Conservation (phyloP, 2,329 filamentous ascomycete species). For the Aspergillus felis region DNA sequence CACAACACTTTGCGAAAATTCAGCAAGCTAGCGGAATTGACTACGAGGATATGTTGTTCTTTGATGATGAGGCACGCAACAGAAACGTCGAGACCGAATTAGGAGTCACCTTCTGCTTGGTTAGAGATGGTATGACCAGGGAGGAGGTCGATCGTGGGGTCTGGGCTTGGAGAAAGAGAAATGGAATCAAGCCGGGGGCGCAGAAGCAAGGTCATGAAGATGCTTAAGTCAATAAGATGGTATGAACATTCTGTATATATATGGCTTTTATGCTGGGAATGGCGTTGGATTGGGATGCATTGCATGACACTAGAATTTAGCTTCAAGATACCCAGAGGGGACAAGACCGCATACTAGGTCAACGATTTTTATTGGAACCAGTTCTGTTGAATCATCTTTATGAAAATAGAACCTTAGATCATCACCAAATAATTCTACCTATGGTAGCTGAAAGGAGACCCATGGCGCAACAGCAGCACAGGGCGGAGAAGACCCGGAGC, state of each 20-base stretch:
- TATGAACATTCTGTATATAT: constrained; percentile 1
- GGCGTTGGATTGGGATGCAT: background rate
- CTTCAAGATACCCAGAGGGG: constrained; percentile 11
- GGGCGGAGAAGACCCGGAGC: background rate
- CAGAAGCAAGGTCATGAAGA: constrained; percentile 10
- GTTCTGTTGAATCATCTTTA: background rate
- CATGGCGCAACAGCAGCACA: background rate
- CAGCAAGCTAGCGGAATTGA: constrained; percentile 65
- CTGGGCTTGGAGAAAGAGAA: constrained; percentile 72
- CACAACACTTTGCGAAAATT: constrained; percentile 75
- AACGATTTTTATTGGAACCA: background rate
- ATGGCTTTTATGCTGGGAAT: background rate
- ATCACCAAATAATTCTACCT: background rate
- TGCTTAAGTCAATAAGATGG: background rate
- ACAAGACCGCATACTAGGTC: background rate
- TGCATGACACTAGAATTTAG: background rate
- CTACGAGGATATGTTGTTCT: constrained; percentile 88
- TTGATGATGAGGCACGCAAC: constrained; percentile 88
- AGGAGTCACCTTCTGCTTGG: constrained; percentile 79
- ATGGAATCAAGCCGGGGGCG: constrained; percentile 44
- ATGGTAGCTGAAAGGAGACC: background rate
- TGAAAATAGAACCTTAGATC: background rate
- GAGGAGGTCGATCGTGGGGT: constrained; percentile 76
- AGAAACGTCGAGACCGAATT: constrained; percentile 69
- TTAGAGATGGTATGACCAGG: constrained; percentile 73